These are phyloP conservation scores for Tuber aestivum DNA, from an alignment of 495 filamentous ascomycete species.

Conservation along the genomic window DNA sequence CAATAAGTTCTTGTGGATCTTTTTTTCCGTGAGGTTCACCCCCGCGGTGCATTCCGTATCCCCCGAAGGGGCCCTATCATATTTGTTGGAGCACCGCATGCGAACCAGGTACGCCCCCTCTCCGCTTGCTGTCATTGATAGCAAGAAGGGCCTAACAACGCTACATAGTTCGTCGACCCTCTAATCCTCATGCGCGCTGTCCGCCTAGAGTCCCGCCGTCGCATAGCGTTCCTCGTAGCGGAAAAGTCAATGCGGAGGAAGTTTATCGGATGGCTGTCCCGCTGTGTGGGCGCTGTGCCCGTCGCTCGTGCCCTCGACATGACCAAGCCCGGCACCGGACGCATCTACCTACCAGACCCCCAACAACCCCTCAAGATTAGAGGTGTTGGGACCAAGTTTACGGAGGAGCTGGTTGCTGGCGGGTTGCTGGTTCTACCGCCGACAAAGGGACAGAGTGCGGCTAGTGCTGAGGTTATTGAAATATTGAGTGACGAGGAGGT, in stretches of 20 bases:
- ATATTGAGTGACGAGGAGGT: constrained; percentile 76
- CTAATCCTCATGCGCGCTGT: constrained; percentile 87
- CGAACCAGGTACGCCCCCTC: constrained; percentile 69
- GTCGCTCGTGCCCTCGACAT: constrained; percentile 86
- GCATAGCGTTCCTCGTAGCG: constrained; percentile 85
- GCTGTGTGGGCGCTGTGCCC: constrained; percentile 74
- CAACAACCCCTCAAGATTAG: constrained; percentile 77
- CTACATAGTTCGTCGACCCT: constrained; percentile 80
- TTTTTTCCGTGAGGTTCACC: constrained; percentile 97
- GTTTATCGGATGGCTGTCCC: constrained; percentile 77
- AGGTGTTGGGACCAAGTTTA: constrained; percentile 81
- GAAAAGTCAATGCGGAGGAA: constrained; percentile 84
- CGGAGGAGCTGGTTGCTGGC: constrained; percentile 64
- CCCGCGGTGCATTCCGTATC: constrained; percentile 87
- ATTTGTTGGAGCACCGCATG: constrained; percentile 96
- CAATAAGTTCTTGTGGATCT: constrained; percentile 83
- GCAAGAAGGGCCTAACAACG: constrained; percentile 6
- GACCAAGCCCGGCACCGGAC: constrained; percentile 69
- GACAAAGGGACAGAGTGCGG: constrained; percentile 64
- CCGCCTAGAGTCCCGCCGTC: constrained; percentile 73
- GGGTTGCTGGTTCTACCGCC: constrained; percentile 82
- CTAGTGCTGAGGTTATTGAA: constrained; percentile 72
- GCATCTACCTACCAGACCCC: constrained; percentile 86
- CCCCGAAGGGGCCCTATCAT: constrained; percentile 81
- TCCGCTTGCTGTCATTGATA: not conserved